These are phyloP conservation scores for Hanseniaspora uvarum DNA, from an alignment of 1,139 yeast species.

Conservation along the genomic window DNA sequence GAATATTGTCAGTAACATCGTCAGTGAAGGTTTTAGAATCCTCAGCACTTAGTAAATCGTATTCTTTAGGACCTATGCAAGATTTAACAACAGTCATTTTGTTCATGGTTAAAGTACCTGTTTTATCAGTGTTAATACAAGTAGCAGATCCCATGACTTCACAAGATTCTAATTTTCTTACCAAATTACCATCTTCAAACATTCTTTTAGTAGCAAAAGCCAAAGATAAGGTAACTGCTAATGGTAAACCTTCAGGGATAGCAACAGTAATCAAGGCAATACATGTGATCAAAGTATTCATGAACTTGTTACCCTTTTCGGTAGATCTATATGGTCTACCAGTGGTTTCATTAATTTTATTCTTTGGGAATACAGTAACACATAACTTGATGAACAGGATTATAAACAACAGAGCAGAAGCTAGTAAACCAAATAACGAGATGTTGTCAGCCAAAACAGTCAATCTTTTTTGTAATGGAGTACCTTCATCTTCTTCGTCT, in stretches of 20 bases:
- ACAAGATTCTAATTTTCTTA: conserved; percentile 85
- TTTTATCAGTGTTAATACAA: conserved; percentile 91
- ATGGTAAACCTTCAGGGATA: conserved; percentile 94
- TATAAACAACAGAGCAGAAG: conserved; percentile 67
- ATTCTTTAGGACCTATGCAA: conserved; percentile 41
- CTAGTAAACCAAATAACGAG: conserved; percentile 81
- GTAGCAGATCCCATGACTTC: conserved; percentile 99
- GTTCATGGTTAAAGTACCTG: conserved; percentile 92
- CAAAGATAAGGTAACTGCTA: conserved; percentile 89
- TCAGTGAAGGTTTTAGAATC: conserved; percentile 16
- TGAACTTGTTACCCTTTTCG: conserved; percentile 71
- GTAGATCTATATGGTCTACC: conserved; percentile 47
- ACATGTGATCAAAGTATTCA: conserved; percentile 80
- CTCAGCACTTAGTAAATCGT: conserved; percentile 27
- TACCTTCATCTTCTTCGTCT: conserved; percentile 44
- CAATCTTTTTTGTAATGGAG: conserved; percentile 81
- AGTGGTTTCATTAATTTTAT: conserved; percentile 3
- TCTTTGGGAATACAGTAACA: conserved; percentile 45
- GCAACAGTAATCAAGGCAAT: conserved; percentile 93
- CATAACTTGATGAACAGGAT: conserved; percentile 71
- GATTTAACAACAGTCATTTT: conserved; percentile 82
- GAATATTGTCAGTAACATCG: conserved; percentile 9
- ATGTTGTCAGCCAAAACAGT: conserved; percentile 82
- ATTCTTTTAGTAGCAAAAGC: conserved; percentile 97
- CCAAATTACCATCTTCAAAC: conserved; percentile 93